Evolutionary conservation across 768 basidiomycete genomes (phyloP), one percentile per base, ranked within the genome.

Genomic region (Pulveroboletus sp.): DNA sequence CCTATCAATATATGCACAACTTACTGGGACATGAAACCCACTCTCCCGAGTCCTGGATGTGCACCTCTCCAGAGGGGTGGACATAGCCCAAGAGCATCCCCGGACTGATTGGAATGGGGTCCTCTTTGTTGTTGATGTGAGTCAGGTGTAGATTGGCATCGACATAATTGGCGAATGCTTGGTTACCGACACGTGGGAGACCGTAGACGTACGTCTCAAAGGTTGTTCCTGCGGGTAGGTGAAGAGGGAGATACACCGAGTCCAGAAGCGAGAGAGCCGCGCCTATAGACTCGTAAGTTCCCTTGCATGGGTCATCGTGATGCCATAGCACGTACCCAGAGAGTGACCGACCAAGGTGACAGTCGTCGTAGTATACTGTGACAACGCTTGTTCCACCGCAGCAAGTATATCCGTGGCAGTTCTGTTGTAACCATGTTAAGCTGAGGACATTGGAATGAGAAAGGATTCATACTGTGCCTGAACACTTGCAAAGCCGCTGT

Each of bases 11-110:
- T 11, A 27, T 7, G 29, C 21, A 29, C 2, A 31, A 46, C 37
- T 24, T 32, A 73, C 81, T 79, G 6, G 81, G 74, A 52, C 85
- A 87, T 7, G 66, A 49, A 19, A 72, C 63, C 84, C 84, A 87
- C 16, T 66, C 62, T 0, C 69, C 71, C 3, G 68, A 70, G 35
- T 76, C 71, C 48, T 72, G 61, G 13, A 76, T 75, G 50, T 77
- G 75, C 4, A 70, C 62, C 49, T 77, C 76, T 8, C 74, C 73
- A 0, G 62, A 50, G 3, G 74, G 61, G 40, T 77, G 75, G 7
- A 59, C 63, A 43, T 63, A 78, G 17, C 62, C 74, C 45, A 75
- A n/a, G 62, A 69, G 71, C 53, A 35, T 58, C 6, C 61, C 58
- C 5, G 71, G 71, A 24, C 35, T 40, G 44, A 58, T 71, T 2